These are phyloP conservation scores for Fusarium sp. DNA, from an alignment of 2,329 filamentous ascomycete species.

Conservation along the genomic window DNA sequence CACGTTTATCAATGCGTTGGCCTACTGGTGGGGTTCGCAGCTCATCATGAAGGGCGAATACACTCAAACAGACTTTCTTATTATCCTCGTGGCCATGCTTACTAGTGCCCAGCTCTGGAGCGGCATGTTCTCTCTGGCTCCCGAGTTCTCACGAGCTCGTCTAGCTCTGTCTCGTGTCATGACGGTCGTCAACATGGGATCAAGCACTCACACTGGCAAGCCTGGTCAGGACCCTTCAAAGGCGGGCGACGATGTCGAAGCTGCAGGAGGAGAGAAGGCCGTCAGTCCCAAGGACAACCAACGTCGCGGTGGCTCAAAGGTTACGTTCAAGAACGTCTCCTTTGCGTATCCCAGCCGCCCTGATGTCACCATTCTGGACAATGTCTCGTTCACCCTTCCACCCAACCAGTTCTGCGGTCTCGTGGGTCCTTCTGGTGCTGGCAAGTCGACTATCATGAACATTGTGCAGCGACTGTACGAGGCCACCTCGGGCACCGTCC, in stretches of 20 bases:
- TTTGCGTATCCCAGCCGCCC: constrained; percentile 76
- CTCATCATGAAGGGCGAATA: constrained; percentile 75
- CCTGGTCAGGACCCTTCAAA: constrained; percentile 16
- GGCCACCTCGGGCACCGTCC: constrained; percentile 53
- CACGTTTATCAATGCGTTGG: constrained; percentile 78
- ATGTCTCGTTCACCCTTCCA: constrained; percentile 66
- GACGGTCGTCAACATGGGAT: constrained; percentile 60
- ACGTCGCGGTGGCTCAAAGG: constrained; percentile 53
- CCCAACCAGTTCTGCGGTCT: constrained; percentile 72
- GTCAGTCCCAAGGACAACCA: constrained; percentile 34
- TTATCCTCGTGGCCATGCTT: constrained; percentile 77
- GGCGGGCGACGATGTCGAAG: constrained; percentile 53
- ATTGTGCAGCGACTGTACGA: constrained; percentile 63
- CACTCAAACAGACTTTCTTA: constrained; percentile 75
- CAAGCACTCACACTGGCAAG: constrained; percentile 32
- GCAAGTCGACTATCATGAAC: constrained; percentile 74
- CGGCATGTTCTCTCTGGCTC: constrained; percentile 79
- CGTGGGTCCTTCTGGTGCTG: constrained; percentile 74
- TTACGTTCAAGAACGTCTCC: constrained; percentile 68
- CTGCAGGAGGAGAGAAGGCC: constrained; percentile 44
- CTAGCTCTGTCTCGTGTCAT: constrained; percentile 70
- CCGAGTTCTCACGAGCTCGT: constrained; percentile 75
- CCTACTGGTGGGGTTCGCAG: constrained; percentile 84
- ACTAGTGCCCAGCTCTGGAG: constrained; percentile 79
- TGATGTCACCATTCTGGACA: constrained; percentile 66